phyloP scores from a whole-genome alignment of 495 filamentous ascomycete genomes.

The Astrothelium macrocarpum region DNA sequence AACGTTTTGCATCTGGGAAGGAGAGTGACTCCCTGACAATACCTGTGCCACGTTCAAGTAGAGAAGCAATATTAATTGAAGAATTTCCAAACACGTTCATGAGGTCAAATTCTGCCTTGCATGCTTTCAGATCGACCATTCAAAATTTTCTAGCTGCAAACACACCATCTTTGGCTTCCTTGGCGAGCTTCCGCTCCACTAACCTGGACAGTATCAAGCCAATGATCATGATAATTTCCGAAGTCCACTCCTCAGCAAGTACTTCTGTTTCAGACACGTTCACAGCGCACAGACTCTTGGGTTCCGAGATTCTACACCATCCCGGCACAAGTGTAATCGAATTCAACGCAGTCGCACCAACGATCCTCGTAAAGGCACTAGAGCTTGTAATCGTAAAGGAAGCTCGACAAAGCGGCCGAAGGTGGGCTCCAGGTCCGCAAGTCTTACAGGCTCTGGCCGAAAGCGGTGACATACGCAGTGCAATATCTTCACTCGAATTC shows the following conservation, averaged over 20 bases:
- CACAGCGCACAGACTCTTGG: slow-evolving; percentile 78
- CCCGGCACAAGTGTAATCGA: slow-evolving; percentile 66
- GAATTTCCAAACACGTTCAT: slow-evolving; percentile 84
- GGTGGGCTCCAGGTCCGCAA: slow-evolving; percentile 55
- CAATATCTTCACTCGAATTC: slow-evolving; percentile 81
- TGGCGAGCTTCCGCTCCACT: slow-evolving; percentile 13
- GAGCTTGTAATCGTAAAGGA: slow-evolving; percentile 72
- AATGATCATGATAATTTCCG: slow-evolving; percentile 81
- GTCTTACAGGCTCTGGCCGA: slow-evolving; percentile 69
- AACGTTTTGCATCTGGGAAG: slow-evolving; percentile 10
- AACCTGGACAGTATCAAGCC: slow-evolving; percentile 46
- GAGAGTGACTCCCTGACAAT: not conserved
- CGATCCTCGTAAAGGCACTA: slow-evolving; percentile 74
- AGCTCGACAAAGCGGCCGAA: slow-evolving; percentile 56
- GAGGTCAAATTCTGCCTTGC: slow-evolving; percentile 53
- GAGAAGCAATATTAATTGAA: slow-evolving; percentile 72
- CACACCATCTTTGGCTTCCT: slow-evolving; percentile 36
- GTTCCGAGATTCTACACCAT: slow-evolving; percentile 72
- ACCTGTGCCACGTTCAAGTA: slow-evolving; percentile 27
- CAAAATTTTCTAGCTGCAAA: slow-evolving; percentile 61
- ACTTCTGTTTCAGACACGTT: slow-evolving; percentile 76
- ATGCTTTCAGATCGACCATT: slow-evolving; percentile 66
- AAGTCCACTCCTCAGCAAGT: slow-evolving; percentile 67
- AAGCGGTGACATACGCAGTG: slow-evolving; percentile 84
- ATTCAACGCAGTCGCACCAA: slow-evolving; percentile 86